Evolutionary conservation across 192 early-diverging fungal genomes (phyloP).

Genomic region (Phycomyces blakesleeanus): DNA sequence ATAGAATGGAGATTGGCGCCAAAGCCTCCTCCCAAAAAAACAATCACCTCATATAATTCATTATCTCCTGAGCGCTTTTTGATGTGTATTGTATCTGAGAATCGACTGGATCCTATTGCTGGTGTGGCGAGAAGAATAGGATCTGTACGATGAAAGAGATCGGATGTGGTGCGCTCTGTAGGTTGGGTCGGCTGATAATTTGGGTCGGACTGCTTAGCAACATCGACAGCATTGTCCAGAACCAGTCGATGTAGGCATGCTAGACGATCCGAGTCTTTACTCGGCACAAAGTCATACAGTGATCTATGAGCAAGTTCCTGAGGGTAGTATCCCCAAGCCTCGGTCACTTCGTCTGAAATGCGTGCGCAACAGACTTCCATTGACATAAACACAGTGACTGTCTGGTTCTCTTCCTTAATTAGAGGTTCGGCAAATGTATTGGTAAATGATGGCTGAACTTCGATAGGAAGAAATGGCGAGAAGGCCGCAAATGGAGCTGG

Average conservation of each 20-base stretch:
- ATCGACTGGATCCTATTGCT: conserved; percentile 41
- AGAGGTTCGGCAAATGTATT: conserved; percentile 9
- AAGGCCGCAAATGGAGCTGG: conserved; percentile 24
- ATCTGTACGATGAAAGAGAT: conserved; percentile 35
- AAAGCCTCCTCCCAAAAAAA: conserved; percentile 58
- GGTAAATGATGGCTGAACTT: neutral
- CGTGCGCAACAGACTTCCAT: conserved; percentile 50
- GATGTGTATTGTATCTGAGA: conserved; percentile 45
- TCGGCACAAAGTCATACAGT: conserved; percentile 43
- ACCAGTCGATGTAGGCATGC: conserved; percentile 35
- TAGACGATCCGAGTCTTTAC: conserved; percentile 41
- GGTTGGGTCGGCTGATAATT: neutral
- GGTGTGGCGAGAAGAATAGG: conserved; percentile 32
- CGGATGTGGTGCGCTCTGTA: conserved; percentile 26
- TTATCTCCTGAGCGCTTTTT: conserved; percentile 40
- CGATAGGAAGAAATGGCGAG: conserved; percentile 9
- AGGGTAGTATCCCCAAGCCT: conserved; percentile 51
- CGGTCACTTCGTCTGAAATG: conserved; percentile 47
- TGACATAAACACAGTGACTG: conserved; percentile 43
- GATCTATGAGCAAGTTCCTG: conserved; percentile 52
- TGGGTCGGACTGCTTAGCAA: conserved; percentile 4
- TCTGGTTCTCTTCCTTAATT: conserved; percentile 8
- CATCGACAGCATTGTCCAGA: conserved; percentile 32
- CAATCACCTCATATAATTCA: conserved; percentile 42
- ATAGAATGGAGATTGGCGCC: conserved; percentile 46